Base-by-base conservation (phyloP, 2,329 filamentous ascomycete genomes). In the Colletotrichum lentis region DNA sequence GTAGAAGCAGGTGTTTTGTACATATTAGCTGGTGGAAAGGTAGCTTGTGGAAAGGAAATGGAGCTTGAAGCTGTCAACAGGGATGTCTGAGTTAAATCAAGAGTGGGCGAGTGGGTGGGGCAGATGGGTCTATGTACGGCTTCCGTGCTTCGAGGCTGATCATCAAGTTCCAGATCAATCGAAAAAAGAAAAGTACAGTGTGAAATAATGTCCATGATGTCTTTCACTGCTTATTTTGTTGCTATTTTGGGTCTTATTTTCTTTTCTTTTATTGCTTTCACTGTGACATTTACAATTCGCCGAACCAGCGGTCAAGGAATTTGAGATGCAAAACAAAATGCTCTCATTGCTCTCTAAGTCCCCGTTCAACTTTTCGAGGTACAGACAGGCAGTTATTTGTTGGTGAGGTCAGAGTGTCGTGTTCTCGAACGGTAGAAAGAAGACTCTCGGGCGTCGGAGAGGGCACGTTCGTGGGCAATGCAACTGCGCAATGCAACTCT, bases 401-500 rank as follows among this genome's bases (percentile, higher is more conserved):
- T 37, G 46, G 20, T 31, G 47, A 64, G 55, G 61, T 37, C 46
- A 54, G 54, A 53, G 22, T 64, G 53, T 54, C 46, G 46, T 63
- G 46, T 64, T 64, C 20, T 31, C 24, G 59, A 62, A 57, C 49
- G 43, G 41, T 35, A 50, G 52, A 31, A 41, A 53, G 59, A 35
- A 44, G 46, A 44, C 64, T 39, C 46, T 58, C 60, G 47, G 47
- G 64, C 39, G 41, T 14, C 16, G 62, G 39, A 65, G 56, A 49
- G n/a, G 47, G 37, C 49, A 54, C 58, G 61, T 20, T 54, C 20
- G n/a, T 39, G 31, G 14, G 27, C 31, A 59, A 59, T 59, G 56
- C 56, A 58, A 58, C 59, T 65, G 65, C 49, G 57, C 27, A 58
- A 64, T 67, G 46, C 53, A 14, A 41, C 16, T 59, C 14, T 20